A percentile compares a stretch with the other conserved stretches of the same genome.
phyloP scores from a whole-genome alignment of 164 flowering plant species.

The Dillenia turbinata region DNA sequence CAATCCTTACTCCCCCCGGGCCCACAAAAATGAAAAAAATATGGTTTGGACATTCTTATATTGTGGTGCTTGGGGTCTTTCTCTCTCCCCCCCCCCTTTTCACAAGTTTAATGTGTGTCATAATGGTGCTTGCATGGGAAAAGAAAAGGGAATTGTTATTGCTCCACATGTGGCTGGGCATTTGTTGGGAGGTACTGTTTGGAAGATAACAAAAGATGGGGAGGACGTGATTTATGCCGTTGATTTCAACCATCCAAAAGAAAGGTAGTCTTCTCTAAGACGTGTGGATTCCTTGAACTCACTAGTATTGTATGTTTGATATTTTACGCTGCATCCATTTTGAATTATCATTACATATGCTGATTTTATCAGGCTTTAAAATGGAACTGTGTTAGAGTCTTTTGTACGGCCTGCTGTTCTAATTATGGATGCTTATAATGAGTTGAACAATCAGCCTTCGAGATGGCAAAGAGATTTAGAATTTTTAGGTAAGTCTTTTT shows the following conservation, averaged over 20 bases:
- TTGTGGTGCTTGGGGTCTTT: too few species aligned
- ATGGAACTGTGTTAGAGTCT: conserved; percentile 81
- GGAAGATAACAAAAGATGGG: conserved; percentile 98
- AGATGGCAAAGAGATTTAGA: conserved; percentile 83
- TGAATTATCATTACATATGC: too few species aligned
- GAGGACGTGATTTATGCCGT: conserved; percentile 98
- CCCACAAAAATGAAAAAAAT: too few species aligned
- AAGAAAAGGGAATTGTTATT: conserved; percentile 96
- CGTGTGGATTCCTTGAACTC: neutral
- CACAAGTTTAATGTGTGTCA: too few species aligned
- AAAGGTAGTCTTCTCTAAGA: conserved; percentile 38
- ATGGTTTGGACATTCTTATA: too few species aligned
- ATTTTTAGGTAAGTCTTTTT: conserved; percentile 54
- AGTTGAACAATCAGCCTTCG: conserved; percentile 77
- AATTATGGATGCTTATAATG: conserved; percentile 96
- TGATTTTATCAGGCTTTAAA: conserved; percentile 64
- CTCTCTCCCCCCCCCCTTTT: too few species aligned
- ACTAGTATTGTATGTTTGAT: too few species aligned
- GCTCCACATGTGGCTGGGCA: conserved; percentile 98
- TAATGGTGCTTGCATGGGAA: conserved; percentile 31
- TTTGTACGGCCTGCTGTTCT: conserved; percentile 96
- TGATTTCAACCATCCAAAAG: conserved; percentile 95
- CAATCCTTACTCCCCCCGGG: too few species aligned
- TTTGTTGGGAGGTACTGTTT: conserved; percentile 88
- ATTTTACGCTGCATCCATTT: too few species aligned